Base-by-base conservation (phyloP, 1,284 basidiomycete species). In the Trichosporon sp. region DNA sequence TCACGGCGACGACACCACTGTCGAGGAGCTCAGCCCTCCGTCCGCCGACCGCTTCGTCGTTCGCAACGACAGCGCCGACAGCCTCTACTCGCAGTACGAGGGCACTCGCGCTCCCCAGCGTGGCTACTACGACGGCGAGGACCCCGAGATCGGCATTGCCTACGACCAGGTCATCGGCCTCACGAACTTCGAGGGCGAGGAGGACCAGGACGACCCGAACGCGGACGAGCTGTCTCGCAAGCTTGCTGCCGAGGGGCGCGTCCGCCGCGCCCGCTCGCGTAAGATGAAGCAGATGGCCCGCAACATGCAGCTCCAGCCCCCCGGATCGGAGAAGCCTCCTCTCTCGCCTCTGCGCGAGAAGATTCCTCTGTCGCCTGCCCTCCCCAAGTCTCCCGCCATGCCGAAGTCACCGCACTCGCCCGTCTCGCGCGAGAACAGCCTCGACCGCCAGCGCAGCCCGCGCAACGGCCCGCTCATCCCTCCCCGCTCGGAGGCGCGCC, bases 101-200 rank as follows among this genome's bases (percentile, higher is more conserved):
- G 56, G 56, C 9, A 60, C 56, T 9, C 56, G 56, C 32, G 56
- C 56, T 21, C 56, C 56, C 9, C 63, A 60, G 29, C 64, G 23
- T 7, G 64, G 58, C 13, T 64, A 62, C 42, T 68, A 68, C 32
- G 64, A 68, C n/a, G 62, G 42, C 3, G 34, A 67, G 60, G 69
- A 70, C 62, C 66, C 66, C 21, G 67, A 71, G 65, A 67, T 60
- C 2, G 56, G 60, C 8, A 21, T 65, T 18, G 34, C 47, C 0
- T 63, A 32, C 23, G 56, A 47, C 15, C 67, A 68, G 21, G 65
- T 71, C 18, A 42, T 90, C 23, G 91, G 92, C 73, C 84, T 91
- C 65, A 92, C 91, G 5, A 91, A 92, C 75, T 94, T 91, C 74
- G 91, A 92, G 70, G 92, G 91, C 25, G 91, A 94, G 73, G 87